These are phyloP conservation scores for Eimeria sp. DNA, from an alignment of 169 alveolate genomes.

Conservation along the genomic window DNA sequence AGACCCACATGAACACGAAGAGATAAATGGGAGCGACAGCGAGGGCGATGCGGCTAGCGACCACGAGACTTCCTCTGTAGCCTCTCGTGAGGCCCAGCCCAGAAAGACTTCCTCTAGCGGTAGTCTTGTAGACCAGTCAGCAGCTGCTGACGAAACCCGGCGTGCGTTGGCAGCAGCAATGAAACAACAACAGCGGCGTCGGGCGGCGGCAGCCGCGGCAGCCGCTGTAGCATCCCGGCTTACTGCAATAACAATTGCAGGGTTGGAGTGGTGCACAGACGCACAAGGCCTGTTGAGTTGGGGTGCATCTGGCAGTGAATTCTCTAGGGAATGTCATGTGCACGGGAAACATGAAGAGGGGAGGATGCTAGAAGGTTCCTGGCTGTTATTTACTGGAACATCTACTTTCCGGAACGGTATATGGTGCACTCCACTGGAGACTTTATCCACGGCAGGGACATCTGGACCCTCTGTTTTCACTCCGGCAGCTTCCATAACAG, in stretches of 20 bases:
- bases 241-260: constrained; percentile 39
- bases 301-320: background rate
- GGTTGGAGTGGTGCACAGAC: background rate
- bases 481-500: background rate
- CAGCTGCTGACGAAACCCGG: constrained; percentile 58
- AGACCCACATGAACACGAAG: constrained; percentile 10
- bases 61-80: background rate
- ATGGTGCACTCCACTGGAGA: constrained; percentile 58
- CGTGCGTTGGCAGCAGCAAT: constrained; percentile 60
- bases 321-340: background rate
- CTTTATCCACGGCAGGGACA: background rate
- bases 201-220: constrained; percentile 46
- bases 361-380: background rate
- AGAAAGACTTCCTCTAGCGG: background rate
- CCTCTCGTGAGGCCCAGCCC: background rate
- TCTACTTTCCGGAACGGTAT: constrained; percentile 31
- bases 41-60: constrained; percentile 37
- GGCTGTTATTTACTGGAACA: constrained; percentile 40
- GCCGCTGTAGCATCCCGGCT: constrained; percentile 65
- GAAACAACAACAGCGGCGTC: constrained; percentile 68
- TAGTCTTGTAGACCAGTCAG: constrained; percentile 4
- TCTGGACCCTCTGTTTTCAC: background rate
- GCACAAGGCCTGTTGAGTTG: background rate
- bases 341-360: background rate
- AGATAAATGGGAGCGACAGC: constrained; percentile 62